Conservation (phyloP, 371 early-diverging fungal genomes). For the Synchytrium microbalum region DNA sequence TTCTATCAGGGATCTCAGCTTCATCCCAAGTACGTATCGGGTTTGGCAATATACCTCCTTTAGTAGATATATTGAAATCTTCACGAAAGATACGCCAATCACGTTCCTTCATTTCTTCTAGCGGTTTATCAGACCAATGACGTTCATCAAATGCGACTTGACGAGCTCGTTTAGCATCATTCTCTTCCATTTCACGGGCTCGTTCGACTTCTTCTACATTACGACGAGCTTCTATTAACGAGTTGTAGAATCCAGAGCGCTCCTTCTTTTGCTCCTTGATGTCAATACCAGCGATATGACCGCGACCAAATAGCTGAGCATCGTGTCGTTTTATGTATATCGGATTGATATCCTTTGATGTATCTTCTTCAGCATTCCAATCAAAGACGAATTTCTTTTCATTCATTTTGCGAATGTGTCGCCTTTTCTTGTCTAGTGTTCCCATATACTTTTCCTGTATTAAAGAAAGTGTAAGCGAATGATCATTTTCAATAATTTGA, state of each 20-base stretch:
- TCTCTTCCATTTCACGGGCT: slow-evolving; percentile 25
- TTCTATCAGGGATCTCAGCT: slow-evolving; percentile 55
- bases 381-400: slow-evolving; percentile 93
- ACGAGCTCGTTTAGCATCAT: not conserved
- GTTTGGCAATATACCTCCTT: slow-evolving; percentile 80
- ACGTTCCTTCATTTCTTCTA: slow-evolving; percentile 87
- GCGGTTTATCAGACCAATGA: slow-evolving; percentile 91
- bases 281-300: slow-evolving; percentile 86
- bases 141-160: slow-evolving; percentile 44
- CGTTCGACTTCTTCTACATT: slow-evolving; percentile 59
- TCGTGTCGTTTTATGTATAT: slow-evolving; percentile 77
- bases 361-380: slow-evolving; percentile 94
- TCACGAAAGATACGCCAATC: slow-evolving; percentile 99
- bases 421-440: slow-evolving; percentile 62
- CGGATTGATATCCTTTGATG: slow-evolving; percentile 85
- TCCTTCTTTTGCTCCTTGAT: slow-evolving; percentile 62
- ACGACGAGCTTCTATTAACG: slow-evolving; percentile 57
- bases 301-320: slow-evolving; percentile 84
- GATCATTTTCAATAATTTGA: not conserved
- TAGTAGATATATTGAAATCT: slow-evolving; percentile 90
- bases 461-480: not conserved
- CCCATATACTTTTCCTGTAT: too few relatives aligned
- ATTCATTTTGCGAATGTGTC: slow-evolving; percentile 73
- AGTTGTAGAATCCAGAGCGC: slow-evolving; percentile 73
- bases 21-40: slow-evolving; percentile 92